Evolutionary conservation across 495 filamentous ascomycete genomes (phyloP).

Genomic region (Talaromyces adpressus): DNA sequence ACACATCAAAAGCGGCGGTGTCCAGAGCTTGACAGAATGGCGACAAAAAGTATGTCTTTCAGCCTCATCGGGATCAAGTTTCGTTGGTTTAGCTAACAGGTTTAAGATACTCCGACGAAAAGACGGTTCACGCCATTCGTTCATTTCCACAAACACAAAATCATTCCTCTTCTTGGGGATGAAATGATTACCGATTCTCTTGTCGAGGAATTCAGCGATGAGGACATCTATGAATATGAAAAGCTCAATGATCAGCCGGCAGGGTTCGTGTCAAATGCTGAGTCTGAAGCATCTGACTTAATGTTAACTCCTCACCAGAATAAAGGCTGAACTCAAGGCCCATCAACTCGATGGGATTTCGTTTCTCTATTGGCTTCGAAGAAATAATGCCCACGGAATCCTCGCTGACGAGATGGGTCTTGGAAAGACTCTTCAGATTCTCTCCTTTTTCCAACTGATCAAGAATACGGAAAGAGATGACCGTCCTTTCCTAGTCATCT

Average conservation of each 20-base stretch:
- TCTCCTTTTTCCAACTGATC: conserved; percentile 48
- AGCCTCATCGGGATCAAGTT: not conserved
- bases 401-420: conserved; percentile 61
- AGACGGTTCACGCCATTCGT: not conserved
- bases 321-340: conserved; percentile 50
- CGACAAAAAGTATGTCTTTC: not conserved
- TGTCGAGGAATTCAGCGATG: not conserved
- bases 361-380: conserved; percentile 51
- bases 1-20: too few species aligned
- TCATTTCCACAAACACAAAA: not conserved
- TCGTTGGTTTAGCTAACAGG: not conserved
- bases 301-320: conserved; percentile 6
- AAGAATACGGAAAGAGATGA: conserved; percentile 30
- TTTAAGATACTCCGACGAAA: not conserved
- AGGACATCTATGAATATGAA: not conserved
- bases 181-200: not conserved
- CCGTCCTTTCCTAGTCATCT: conserved; percentile 53
- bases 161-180: not conserved
- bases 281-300: not conserved
- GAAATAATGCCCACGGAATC: conserved; percentile 52
- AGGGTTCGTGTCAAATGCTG: conserved; percentile 21
- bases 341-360: conserved; percentile 58
- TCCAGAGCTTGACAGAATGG: too few species aligned
- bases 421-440: conserved; percentile 54
- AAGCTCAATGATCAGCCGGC: conserved; percentile 30